Percentiles rank a stretch among this genome's conserved stretches.
Conservation (phyloP, 1,139 yeast genomes). For the Yamadazyma pseudoaaseri region DNA sequence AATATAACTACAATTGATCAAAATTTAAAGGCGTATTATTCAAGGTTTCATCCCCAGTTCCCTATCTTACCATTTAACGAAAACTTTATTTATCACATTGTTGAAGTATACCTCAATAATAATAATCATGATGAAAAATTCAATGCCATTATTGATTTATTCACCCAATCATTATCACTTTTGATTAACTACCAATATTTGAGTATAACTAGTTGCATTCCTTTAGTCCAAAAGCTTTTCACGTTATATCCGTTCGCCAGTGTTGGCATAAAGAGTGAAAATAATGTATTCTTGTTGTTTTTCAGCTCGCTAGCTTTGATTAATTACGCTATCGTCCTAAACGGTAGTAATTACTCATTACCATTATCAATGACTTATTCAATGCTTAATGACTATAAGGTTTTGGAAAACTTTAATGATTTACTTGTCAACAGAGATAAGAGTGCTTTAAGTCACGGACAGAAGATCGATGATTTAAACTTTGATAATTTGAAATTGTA, state of each 20-base stretch:
- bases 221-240: constrained; percentile 40
- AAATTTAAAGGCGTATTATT: constrained; percentile 38
- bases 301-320: constrained; percentile 49
- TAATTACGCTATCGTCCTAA: constrained; percentile 55
- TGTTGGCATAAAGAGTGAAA: constrained; percentile 22
- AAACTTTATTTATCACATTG: constrained; percentile 25
- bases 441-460: constrained; percentile 12
- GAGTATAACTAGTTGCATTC: constrained; percentile 29
- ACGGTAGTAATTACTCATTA: constrained; percentile 56
- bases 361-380: constrained; percentile 55
- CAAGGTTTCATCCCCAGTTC: constrained; percentile 51
- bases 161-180: constrained; percentile 50
- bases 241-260: constrained; percentile 43
- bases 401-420: constrained; percentile 39
- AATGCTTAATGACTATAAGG: constrained; percentile 58
- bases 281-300: constrained; percentile 34
- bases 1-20: constrained; percentile 4
- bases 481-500: constrained; percentile 39
- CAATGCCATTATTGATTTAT: constrained; percentile 45
- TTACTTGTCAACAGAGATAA: constrained; percentile 12
- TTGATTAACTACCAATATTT: constrained; percentile 39
- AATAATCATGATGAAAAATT: constrained; percentile 31
- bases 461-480: constrained; percentile 14
- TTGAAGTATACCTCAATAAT: constrained; percentile 15
- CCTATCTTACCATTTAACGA: constrained; percentile 58